Conservation (phyloP, 805 yeast genomes). For the Priceomyces carsonii region DNA sequence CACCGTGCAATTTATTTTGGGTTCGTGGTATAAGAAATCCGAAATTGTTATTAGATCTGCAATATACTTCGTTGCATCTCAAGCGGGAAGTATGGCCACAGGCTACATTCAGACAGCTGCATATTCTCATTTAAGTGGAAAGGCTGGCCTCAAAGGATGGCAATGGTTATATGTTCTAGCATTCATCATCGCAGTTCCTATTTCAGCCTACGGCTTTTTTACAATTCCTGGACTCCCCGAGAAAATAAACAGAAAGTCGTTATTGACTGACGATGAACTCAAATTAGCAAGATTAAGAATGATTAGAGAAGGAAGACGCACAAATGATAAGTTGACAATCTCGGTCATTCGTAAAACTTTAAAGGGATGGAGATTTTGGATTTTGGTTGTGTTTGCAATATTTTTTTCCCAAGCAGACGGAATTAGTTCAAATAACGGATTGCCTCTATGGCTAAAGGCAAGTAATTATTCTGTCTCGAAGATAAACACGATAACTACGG, state of each 20-base stretch:
- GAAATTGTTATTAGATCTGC: constrained; percentile 41
- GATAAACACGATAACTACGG: constrained; percentile 19
- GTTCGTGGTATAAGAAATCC: constrained; percentile 43
- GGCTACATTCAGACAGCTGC: constrained; percentile 43
- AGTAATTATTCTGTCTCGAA: constrained; percentile 14
- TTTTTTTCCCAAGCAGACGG: constrained; percentile 34
- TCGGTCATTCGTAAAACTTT: constrained; percentile 10
- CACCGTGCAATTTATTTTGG: constrained; percentile 37
- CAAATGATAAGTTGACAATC: constrained; percentile 16
- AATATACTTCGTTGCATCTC: constrained; percentile 21
- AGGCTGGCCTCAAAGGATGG: constrained; percentile 17
- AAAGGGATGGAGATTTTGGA: constrained; percentile 23
- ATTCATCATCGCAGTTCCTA: constrained; percentile 19
- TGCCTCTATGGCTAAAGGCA: constrained; percentile 19
- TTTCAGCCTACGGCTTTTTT: constrained; percentile 18
- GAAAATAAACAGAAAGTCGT: constrained; percentile 47
- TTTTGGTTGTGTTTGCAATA: constrained; percentile 27
- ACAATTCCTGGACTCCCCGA: constrained; percentile 26
- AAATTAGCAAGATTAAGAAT: constrained; percentile 45
- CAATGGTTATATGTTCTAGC: constrained; percentile 28
- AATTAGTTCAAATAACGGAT: constrained; percentile 25
- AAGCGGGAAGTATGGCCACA: constrained; percentile 19
- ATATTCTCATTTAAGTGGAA: constrained; percentile 29
- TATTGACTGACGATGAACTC: constrained; percentile 56
- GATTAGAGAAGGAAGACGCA: constrained; percentile 12